Base-by-base conservation (phyloP, 1,284 basidiomycete genomes). In the Rhodotorula sp. region DNA sequence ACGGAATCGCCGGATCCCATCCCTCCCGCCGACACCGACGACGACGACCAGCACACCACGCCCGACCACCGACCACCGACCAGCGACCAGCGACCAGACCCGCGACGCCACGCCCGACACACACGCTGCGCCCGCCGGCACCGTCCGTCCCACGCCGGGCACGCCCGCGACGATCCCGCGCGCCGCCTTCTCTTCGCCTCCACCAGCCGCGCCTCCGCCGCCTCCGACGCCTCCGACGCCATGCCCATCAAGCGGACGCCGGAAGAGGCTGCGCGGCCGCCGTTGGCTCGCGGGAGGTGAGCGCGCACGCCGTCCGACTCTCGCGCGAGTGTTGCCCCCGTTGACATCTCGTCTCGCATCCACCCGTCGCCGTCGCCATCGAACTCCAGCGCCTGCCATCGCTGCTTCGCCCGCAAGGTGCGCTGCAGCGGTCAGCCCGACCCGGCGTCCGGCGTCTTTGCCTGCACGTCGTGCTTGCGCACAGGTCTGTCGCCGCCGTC, bases 201-300 rank as follows among this genome's bases (percentile, higher is more conserved):
- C n/a, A n/a, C n/a, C n/a, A n/a, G n/a, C n/a, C n/a, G n/a, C n/a
- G n/a, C 46, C 24, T 15, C 24, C 47, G 34, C 16, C 28, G 10
- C 13, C 47, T 50, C 24, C 20, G 15, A 30, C 34, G 37, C 34
- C n/a, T 10, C 3, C 53, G 24, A 26, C 18, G 40, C 20, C n/a
- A 70, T 70, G 68, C 68, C 68, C 20, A 67, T 70, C 57, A 66
- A 66, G 34, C 52, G 68, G 46, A 52, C 64, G 6, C 64, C 64
- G 0, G 68, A 70, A 47, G 68, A 70, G 37, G 40, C 59, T 26
- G 62, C 55, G 5, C 37, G 61, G 1, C 64, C 64, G 9, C 68
- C 68, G 8, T 53, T 70, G 22, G 62, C 68, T 9, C 61, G 68
- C 22, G 68, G 68, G 22, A 66, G 61, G 68, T 70, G 47, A 48